A percentile compares a stretch with the other conserved stretches of the same genome.
Conservation (phyloP, 179 eudicot genomes). For the Camellia oleifera region DNA sequence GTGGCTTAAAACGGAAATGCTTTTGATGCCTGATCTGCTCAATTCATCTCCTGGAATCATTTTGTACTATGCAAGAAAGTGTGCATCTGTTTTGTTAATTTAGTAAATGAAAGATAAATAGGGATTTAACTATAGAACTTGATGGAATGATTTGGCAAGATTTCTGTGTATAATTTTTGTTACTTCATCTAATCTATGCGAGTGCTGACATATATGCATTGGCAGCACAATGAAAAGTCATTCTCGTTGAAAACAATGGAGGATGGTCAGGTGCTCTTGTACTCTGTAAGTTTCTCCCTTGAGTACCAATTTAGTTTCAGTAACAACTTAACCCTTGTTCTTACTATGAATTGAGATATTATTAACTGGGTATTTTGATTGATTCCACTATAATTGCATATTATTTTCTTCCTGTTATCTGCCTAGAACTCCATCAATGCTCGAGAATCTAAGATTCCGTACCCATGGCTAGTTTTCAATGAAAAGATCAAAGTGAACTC, state of each 20-base stretch:
- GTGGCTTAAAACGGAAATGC: no score
- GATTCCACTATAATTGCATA: neutral
- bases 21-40: neutral
- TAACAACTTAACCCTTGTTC: neutral
- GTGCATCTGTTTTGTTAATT: slow-evolving; percentile 1
- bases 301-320: neutral
- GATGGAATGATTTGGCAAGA: neutral
- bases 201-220: slow-evolving; percentile 21
- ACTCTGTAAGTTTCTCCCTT: slow-evolving; percentile 47
- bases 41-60: neutral
- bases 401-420: slow-evolving; percentile 1
- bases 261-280: slow-evolving; percentile 65
- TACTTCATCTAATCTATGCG: slow-evolving; percentile 4
- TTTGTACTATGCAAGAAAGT: no score
- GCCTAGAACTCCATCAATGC: slow-evolving; percentile 66
- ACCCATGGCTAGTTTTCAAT: slow-evolving; percentile 75
- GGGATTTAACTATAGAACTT: neutral
- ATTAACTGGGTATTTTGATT: neutral
- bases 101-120: neutral
- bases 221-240: slow-evolving; percentile 76
- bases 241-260: slow-evolving; percentile 82
- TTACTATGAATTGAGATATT: neutral
- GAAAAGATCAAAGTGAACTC: slow-evolving; percentile 76
- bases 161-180: neutral
- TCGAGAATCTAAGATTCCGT: slow-evolving; percentile 54